Base-by-base conservation (phyloP, 2,329 filamentous ascomycete genomes). In the Calonectria pseudoreteaudii region DNA sequence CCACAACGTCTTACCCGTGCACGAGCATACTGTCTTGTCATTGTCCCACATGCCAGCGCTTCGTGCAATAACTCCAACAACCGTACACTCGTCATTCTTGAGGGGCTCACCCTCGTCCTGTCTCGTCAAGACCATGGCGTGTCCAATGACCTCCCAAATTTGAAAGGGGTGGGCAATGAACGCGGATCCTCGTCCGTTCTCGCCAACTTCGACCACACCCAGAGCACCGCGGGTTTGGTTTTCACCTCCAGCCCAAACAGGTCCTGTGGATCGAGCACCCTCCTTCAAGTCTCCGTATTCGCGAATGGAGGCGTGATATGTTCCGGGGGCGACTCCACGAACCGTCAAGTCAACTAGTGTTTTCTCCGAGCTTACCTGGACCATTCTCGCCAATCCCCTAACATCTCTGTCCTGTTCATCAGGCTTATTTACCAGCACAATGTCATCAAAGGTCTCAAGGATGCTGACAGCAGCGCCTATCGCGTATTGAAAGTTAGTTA, bases 41-140 rank as follows among this genome's bases (percentile, higher is more conserved):
- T 99, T 98, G 84, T 98, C 96, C 97, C 97, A 99, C 75, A 98
- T 94, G n/a, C 97, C 97, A 20, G 97, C 96, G 84, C 96, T 98
- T 82, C 97, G 90, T 64, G 97, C 97, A 86, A 99, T 95, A 66
- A 99, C 96, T 11, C 97, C 97, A 2, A 98, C 94, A 66, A 98
- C 88, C 26, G 95, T 98, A 83, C 97, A 92, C 70, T 92, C 90
- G 82, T 98, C 94, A 78, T 98, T 96, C 80, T 89, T 88, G 79
- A 93, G 86, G 90, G 88, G 70, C 87, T 88, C 16, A 70, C 60
- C 36, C 78, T 92, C 90, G 72, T 91, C 86, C 84, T 92, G 88
- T 74, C 83, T 92, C 56, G 95, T 94, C 64, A 98, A 92, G 58
- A 98, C 94, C 88, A 99, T 94, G 81, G 95, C 95, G 82, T 96